Evolutionary conservation across 1,284 basidiomycete genomes (phyloP).

Genomic region (Rhodotorula sp.): DNA sequence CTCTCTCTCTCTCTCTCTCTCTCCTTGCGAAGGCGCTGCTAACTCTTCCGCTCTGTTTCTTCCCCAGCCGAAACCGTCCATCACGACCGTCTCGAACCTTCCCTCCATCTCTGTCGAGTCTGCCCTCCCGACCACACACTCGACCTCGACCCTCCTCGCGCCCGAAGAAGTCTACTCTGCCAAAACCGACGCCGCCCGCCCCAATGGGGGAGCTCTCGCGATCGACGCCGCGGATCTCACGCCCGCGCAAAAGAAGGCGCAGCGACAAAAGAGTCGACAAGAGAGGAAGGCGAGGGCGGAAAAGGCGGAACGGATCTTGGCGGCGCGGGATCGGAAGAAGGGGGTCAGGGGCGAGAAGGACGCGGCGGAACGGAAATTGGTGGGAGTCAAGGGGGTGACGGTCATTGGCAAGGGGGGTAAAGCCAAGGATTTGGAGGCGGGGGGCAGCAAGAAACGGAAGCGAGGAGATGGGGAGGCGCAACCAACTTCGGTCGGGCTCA

Average conservation of each 20-base stretch:
- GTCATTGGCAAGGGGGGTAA: constrained; percentile 44
- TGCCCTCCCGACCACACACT: constrained; percentile 78
- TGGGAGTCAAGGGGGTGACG: constrained; percentile 44
- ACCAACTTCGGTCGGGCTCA: constrained; percentile 30
- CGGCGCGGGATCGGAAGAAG: constrained; percentile 59
- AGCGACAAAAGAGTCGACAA: constrained; percentile 72
- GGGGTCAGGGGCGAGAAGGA: constrained; percentile 68
- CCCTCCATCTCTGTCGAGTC: constrained; percentile 86
- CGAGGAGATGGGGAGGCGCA: constrained; percentile 20
- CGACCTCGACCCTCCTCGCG: constrained; percentile 77
- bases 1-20: background rate
- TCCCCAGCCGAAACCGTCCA: constrained; percentile 78
- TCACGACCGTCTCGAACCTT: constrained; percentile 81
- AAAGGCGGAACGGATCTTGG: constrained; percentile 62
- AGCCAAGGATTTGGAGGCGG: constrained; percentile 6
- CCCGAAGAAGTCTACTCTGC: constrained; percentile 83
- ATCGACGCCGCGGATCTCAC: constrained; percentile 71
- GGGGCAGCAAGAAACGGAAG: constrained; percentile 33
- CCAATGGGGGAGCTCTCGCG: constrained; percentile 5
- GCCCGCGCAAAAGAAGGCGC: constrained; percentile 74
- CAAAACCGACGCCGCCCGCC: constrained; percentile 50
- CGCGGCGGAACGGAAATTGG: constrained; percentile 42
- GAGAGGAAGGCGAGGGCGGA: constrained; percentile 60
- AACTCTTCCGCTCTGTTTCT: background rate
- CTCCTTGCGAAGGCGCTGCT: no score